A percentile compares a stretch with the other conserved stretches of the same genome.
phyloP scores from a whole-genome alignment of 2,329 filamentous ascomycete species.

The Zasmidium cellare region DNA sequence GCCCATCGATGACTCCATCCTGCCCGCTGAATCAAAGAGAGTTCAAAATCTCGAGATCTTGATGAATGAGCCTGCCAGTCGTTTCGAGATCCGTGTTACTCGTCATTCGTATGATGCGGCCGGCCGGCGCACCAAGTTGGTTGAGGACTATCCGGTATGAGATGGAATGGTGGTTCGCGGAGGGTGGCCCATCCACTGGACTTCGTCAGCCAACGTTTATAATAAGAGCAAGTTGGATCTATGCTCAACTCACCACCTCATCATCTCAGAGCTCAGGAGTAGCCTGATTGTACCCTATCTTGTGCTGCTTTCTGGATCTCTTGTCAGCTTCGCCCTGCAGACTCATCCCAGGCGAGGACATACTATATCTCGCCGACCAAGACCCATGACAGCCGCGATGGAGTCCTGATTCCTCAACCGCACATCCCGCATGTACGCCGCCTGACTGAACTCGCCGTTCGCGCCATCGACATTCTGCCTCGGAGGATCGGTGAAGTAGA shows the following conservation, averaged over 20 bases:
- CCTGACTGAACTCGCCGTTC: conserved; percentile 20
- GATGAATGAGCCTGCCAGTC: conserved; percentile 8
- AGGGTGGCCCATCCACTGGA: background rate
- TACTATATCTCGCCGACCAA: conserved; percentile 14
- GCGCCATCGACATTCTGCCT: background rate
- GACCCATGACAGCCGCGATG: conserved; percentile 17
- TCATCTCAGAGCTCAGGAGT: background rate
- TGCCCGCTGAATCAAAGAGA: conserved; percentile 15
- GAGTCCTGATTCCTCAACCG: conserved; percentile 24
- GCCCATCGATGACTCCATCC: conserved; percentile 11
- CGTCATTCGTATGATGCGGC: conserved; percentile 7
- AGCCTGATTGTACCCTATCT: background rate
- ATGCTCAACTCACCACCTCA: background rate
- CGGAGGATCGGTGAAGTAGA: conserved; percentile 16
- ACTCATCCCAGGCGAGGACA: background rate
- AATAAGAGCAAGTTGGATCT: background rate
- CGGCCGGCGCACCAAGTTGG: conserved; percentile 3
- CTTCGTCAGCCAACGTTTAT: background rate
- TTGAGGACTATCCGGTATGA: conserved; percentile 21
- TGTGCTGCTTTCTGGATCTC: background rate
- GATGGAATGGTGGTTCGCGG: background rate
- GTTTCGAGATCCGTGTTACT: conserved; percentile 17
- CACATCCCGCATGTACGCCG: conserved; percentile 32
- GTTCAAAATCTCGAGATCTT: conserved; percentile 19
- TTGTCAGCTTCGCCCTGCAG: background rate